These are phyloP conservation scores for Alternaria postmessia DNA, from an alignment of 2,329 filamentous ascomycete genomes.

Conservation along the genomic window DNA sequence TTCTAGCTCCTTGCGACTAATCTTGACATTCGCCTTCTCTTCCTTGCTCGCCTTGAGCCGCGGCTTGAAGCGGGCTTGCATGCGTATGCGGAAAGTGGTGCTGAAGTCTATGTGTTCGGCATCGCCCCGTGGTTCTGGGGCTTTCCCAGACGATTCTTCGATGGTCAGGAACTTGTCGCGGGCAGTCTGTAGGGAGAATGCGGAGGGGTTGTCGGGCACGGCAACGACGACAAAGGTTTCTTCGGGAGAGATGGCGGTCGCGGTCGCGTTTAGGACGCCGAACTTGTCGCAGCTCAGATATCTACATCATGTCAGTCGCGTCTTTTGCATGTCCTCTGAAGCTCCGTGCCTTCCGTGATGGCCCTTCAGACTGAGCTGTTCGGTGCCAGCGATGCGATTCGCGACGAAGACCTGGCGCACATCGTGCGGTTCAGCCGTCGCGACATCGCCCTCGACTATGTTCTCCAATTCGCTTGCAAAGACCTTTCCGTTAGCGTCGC, in stretches of 20 bases:
- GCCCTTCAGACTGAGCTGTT: conserved; percentile 84
- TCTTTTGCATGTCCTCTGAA: neutral
- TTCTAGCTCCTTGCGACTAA: conserved; percentile 85
- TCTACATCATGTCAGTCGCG: conserved; percentile 53
- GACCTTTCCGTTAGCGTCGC: conserved; percentile 85
- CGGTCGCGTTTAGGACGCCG: conserved; percentile 77
- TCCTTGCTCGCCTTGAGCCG: conserved; percentile 80
- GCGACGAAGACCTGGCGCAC: conserved; percentile 96
- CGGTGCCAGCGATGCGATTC: conserved; percentile 81
- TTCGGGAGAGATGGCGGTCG: conserved; percentile 82
- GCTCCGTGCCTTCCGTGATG: conserved; percentile 76
- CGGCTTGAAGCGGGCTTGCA: conserved; percentile 96
- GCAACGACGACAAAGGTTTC: conserved; percentile 79
- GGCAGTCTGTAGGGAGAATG: conserved; percentile 77
- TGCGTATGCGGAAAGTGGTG: conserved; percentile 81
- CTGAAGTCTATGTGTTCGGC: conserved; percentile 71
- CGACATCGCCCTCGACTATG: conserved; percentile 80
- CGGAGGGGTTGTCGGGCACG: conserved; percentile 69
- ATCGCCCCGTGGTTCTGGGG: conserved; percentile 77
- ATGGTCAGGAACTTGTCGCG: conserved; percentile 75
- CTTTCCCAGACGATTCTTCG: conserved; percentile 48
- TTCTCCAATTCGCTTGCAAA: conserved; percentile 87
- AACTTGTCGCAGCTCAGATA: conserved; percentile 88
- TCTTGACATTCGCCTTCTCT: conserved; percentile 83
- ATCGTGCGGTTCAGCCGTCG: conserved; percentile 93